Evolutionary conservation across 73 alveolate species (phyloP).

Genomic region (Durusdinium trenchii): DNA sequence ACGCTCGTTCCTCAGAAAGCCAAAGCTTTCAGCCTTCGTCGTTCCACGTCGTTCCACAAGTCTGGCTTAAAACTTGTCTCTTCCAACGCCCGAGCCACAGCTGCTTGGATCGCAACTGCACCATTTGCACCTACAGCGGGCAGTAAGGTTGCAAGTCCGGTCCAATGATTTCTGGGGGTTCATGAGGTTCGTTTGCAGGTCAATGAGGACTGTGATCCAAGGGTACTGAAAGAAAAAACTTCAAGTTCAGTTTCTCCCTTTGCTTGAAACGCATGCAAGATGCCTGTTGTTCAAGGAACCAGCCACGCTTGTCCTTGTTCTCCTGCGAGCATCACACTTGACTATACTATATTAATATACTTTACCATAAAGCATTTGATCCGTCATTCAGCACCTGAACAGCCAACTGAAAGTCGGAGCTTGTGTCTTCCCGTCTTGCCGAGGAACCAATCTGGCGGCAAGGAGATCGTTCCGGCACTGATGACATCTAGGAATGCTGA

Average conservation of each 20-base stretch:
- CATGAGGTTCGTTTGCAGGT: no score
- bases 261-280: not conserved
- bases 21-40: not conserved
- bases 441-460: constrained; percentile 15
- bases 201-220: no score
- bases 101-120: constrained; percentile 69
- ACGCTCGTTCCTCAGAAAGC: constrained; percentile 55
- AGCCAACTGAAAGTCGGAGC: not conserved
- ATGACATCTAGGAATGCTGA: no score
- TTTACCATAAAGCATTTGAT: no score
- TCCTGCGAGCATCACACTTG: not conserved
- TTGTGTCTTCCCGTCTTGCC: not conserved
- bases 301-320: constrained; percentile 54
- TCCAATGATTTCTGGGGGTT: no score
- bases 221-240: no score
- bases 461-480: no score
- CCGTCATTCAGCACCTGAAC: not conserved
- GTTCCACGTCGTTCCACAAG: no score
- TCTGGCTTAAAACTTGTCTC: no score
- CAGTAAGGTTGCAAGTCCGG: not conserved
- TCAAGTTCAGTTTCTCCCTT: not conserved
- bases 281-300: constrained; percentile 92
- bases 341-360: no score
- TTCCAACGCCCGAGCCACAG: not conserved
- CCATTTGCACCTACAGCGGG: constrained; percentile 38